Percentiles rank a stretch among this genome's conserved stretches.
These are phyloP conservation scores for Yarrowia sp. DNA, from an alignment of 805 yeast genomes.

Conservation along the genomic window DNA sequence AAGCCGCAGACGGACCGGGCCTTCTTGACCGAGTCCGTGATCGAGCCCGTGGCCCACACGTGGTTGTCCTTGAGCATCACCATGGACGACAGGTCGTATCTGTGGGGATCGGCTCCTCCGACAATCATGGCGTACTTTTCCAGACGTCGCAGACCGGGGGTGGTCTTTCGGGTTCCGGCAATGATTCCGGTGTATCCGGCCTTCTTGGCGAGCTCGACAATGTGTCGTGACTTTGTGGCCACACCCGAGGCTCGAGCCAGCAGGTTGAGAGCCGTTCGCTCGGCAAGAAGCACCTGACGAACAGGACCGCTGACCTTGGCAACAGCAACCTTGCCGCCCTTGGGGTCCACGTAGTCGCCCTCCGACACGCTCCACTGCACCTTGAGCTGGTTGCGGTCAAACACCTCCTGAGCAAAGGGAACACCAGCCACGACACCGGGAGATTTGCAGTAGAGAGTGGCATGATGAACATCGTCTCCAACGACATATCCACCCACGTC, in stretches of 20 bases:
- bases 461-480: constrained; percentile 74
- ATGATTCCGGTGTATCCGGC: constrained; percentile 80
- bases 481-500: constrained; percentile 96
- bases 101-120: constrained; percentile 92
- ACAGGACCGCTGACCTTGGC: constrained; percentile 85
- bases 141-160: constrained; percentile 87
- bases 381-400: constrained; percentile 70
- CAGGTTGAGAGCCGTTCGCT: constrained; percentile 83
- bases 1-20: constrained; percentile 89
- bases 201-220: constrained; percentile 66
- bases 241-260: constrained; percentile 86
- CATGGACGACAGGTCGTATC: constrained; percentile 91
- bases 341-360: constrained; percentile 65
- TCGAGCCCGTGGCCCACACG: constrained; percentile 90
- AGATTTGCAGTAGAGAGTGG: constrained; percentile 81
- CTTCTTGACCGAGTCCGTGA: constrained; percentile 76
- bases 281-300: constrained; percentile 78
- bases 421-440: constrained; percentile 82
- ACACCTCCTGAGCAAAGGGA: constrained; percentile 89
- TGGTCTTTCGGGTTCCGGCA: constrained; percentile 97
- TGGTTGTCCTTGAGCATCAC: constrained; percentile 97
- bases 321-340: constrained; percentile 67
- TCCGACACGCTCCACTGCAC: constrained; percentile 79
- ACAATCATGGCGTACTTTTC: constrained; percentile 95
- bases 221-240: constrained; percentile 72